Percentiles rank a stretch among this genome's conserved stretches.
Evolutionary conservation across 2,329 filamentous ascomycete genomes (phyloP).

Genomic region (Colletotrichum brevisporum): DNA sequence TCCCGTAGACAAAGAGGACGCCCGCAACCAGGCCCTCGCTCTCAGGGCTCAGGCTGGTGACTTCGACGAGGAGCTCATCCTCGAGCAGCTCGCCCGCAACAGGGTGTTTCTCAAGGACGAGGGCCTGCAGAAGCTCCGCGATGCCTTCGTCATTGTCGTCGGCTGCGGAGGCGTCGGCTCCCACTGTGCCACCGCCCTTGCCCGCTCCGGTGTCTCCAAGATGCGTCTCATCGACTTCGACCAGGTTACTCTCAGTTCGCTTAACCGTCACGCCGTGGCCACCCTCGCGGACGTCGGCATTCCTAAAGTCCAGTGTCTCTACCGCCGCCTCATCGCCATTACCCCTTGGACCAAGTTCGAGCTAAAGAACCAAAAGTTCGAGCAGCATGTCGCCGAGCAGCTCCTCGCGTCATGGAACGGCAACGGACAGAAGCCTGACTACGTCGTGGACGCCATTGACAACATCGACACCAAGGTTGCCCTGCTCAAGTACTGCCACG

Average conservation of each 20-base stretch:
- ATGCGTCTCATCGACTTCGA: constrained; percentile 96
- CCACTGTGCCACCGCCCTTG: constrained; percentile 88
- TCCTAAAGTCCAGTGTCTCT: constrained; percentile 89
- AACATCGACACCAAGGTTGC: constrained; percentile 98
- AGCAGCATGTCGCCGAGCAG: constrained; percentile 72
- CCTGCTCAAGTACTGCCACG: constrained; percentile 88
- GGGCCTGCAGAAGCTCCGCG: constrained; percentile 83
- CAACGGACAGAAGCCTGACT: constrained; percentile 78
- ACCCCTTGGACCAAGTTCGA: constrained; percentile 95
- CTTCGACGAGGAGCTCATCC: constrained; percentile 84
- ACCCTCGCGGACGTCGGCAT: constrained; percentile 94
- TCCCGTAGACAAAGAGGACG: constrained; percentile 71
- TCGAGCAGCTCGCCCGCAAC: constrained; percentile 95
- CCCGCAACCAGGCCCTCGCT: constrained; percentile 70
- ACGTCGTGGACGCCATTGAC: constrained; percentile 97
- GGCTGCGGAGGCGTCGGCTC: constrained; percentile 96
- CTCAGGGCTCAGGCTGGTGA: constrained; percentile 73
- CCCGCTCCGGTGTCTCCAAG: constrained; percentile 89
- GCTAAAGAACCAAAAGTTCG: constrained; percentile 86
- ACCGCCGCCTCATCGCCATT: constrained; percentile 85
- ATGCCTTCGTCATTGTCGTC: constrained; percentile 88
- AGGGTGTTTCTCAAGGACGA: constrained; percentile 89
- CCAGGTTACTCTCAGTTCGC: constrained; percentile 92
- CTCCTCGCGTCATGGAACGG: constrained; percentile 78
- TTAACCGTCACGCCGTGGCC: constrained; percentile 96